Conservation (phyloP, 140 eudicot species). For the Cichorium intybus region DNA sequence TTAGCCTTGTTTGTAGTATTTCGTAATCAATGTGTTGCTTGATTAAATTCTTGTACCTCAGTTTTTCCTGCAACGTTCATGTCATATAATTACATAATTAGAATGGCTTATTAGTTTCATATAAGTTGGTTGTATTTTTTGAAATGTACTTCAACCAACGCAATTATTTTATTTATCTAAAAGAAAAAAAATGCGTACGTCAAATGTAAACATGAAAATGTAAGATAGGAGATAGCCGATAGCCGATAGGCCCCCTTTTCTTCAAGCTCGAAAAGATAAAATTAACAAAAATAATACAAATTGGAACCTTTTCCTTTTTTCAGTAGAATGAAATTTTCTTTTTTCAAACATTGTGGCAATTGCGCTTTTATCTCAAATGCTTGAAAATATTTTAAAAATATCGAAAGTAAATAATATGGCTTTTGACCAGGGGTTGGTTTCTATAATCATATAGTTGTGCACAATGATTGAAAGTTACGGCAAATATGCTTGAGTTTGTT, state of each 20-base stretch:
- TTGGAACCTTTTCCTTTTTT: not conserved
- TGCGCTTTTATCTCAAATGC: not conserved
- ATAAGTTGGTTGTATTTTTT: not conserved
- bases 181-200: not conserved
- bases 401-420: not conserved
- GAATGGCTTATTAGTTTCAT: no score
- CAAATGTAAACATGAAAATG: not conserved
- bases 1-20: conserved; percentile 44
- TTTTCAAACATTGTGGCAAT: not conserved
- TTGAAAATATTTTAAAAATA: not conserved
- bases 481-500: no score
- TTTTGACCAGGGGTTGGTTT: not conserved
- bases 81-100: not conserved
- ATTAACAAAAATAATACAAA: no score
- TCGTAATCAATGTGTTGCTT: conserved; percentile 61
- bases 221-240: not conserved
- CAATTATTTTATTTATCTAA: not conserved
- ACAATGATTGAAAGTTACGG: no score
- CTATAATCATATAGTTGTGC: not conserved
- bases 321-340: not conserved
- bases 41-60: conserved; percentile 51
- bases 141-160: not conserved
- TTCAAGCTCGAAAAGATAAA: no score
- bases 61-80: conserved; percentile 45
- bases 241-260: no score